Conservation (phyloP, 2,329 filamentous ascomycete species). For the Arthrobotrys entomopaga region DNA sequence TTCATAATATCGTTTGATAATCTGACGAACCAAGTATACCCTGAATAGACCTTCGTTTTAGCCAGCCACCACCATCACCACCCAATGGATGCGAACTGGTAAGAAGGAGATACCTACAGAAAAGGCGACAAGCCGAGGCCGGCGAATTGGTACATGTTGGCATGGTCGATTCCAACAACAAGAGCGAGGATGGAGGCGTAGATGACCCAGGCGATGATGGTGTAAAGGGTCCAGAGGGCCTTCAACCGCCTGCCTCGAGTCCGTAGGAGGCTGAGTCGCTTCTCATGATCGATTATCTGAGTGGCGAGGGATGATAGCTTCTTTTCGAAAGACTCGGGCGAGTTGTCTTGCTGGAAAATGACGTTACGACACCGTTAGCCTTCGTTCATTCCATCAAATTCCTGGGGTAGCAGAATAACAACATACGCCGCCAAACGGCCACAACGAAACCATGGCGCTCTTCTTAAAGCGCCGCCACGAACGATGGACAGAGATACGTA, state of each 20-base stretch:
- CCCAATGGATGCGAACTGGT: too few relatives aligned
- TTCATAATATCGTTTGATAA: conserved; percentile 77
- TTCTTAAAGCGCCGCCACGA: conserved; percentile 17
- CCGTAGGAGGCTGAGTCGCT: conserved; percentile 77
- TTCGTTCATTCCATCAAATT: conserved; percentile 14
- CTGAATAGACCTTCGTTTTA: conserved; percentile 63
- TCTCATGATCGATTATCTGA: conserved; percentile 81
- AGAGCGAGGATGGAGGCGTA: conserved; percentile 83
- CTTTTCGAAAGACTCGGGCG: conserved; percentile 93
- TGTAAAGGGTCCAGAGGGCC: conserved; percentile 89
- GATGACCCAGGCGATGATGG: conserved; percentile 88
- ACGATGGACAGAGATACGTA: neutral
- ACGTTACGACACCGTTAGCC: conserved; percentile 23
- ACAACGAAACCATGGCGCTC: conserved; percentile 57
- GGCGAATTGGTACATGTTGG: conserved; percentile 80
- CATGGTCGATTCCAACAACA: conserved; percentile 83
- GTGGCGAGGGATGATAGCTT: conserved; percentile 80
- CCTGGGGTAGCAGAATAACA: neutral
- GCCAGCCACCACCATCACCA: conserved; percentile 15
- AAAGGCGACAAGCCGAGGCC: conserved; percentile 81
- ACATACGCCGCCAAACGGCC: conserved; percentile 58
- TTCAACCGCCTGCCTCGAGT: conserved; percentile 79
- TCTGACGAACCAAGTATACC: conserved; percentile 79
- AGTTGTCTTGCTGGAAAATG: conserved; percentile 74
- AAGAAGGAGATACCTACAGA: conserved; percentile 70